Evolutionary conservation across 148 eudicot species (phyloP).

Genomic region (Rhododendron ferrugineum): DNA sequence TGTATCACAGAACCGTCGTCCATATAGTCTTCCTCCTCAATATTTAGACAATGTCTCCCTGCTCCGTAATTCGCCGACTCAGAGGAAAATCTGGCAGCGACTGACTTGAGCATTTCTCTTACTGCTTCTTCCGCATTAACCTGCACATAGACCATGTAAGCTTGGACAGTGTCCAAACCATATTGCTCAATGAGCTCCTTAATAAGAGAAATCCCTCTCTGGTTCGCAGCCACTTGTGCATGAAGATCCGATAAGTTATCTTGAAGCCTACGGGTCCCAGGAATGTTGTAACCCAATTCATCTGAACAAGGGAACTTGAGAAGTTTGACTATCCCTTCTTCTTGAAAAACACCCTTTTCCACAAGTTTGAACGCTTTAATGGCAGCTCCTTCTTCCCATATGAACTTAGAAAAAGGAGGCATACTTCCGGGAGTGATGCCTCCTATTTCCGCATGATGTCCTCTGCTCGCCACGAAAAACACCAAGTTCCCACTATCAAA

Average conservation of each 20-base stretch:
- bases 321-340: constrained; percentile 81
- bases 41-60: constrained; percentile 31
- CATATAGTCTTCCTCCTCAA: constrained; percentile 98
- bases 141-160: constrained; percentile 91
- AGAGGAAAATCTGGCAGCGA: constrained; percentile 56
- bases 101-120: constrained; percentile 91
- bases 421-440: constrained; percentile 99
- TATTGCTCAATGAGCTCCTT: constrained; percentile 95
- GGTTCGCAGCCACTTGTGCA: constrained; percentile 97
- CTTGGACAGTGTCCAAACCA: constrained; percentile 73
- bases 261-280: constrained; percentile 89
- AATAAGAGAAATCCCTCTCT: constrained; percentile 95
- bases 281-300: constrained; percentile 51
- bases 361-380: constrained; percentile 97
- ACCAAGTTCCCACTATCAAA: constrained; percentile 66
- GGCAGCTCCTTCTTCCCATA: constrained; percentile 99
- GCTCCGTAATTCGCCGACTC: constrained; percentile 15
- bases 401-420: constrained; percentile 97
- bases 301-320: constrained; percentile 59
- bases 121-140: constrained; percentile 86
- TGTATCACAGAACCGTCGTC: constrained; percentile 91
- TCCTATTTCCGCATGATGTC: constrained; percentile 98
- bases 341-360: constrained; percentile 87
- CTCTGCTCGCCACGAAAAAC: constrained; percentile 95
- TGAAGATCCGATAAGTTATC: constrained; percentile 93